phyloP scores from a whole-genome alignment of 139 green algal species.

The Coelastrella sp. region DNA sequence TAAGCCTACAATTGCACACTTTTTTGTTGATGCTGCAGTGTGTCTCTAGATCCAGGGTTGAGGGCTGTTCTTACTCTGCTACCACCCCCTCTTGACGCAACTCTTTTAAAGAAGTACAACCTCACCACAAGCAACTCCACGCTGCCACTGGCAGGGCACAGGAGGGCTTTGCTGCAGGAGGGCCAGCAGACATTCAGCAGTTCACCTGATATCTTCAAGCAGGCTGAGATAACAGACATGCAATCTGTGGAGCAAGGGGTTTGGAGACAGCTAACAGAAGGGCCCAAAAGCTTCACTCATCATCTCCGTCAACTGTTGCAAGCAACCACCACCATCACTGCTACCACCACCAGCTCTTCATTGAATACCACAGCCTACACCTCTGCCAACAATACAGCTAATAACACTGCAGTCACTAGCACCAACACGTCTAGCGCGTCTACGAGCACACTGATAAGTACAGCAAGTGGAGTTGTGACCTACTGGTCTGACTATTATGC shows the following conservation, averaged over 20 bases:
- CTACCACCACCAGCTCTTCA: no score
- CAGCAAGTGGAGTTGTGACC: not conserved
- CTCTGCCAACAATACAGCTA: no score
- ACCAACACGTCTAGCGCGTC: not conserved
- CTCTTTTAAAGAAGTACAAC: not conserved
- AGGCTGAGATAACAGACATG: no score
- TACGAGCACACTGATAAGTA: not conserved
- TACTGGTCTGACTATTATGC: constrained; percentile 18
- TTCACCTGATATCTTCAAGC: no score
- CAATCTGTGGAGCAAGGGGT: no score
- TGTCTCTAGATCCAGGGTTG: not conserved
- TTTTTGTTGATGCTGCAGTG: not conserved
- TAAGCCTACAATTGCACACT: no score
- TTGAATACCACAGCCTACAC: no score
- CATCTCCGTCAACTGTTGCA: not conserved
- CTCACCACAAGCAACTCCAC: not conserved
- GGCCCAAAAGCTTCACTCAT: no score
- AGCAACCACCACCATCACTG: not conserved
- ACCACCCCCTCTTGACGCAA: not conserved
- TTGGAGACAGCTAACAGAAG: no score
- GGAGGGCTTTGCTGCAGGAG: not conserved
- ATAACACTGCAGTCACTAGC: no score
- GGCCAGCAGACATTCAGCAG: no score
- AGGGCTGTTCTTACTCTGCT: not conserved
- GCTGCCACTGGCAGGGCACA: not conserved